A percentile compares a stretch with the other conserved stretches of the same genome.
Evolutionary conservation across 2,329 filamentous ascomycete species (phyloP).

Genomic region (Endoconidiophora polonica): DNA sequence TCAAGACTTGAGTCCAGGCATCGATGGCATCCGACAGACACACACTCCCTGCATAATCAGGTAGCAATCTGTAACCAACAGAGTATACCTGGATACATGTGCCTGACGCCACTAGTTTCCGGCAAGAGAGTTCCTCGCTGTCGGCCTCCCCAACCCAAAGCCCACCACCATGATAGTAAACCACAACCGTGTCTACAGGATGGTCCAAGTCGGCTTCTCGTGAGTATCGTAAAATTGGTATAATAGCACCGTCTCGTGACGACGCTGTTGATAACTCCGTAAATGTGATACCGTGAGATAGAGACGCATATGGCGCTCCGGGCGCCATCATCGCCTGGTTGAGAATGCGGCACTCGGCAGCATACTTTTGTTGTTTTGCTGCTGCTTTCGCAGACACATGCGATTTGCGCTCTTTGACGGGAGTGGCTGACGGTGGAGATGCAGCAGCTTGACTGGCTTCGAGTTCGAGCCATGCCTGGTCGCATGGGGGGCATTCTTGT

Average conservation of each 20-base stretch:
- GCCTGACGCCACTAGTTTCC: constrained; percentile 20
- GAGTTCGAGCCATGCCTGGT: constrained; percentile 25
- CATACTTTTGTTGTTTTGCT: constrained; percentile 24
- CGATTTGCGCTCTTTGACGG: constrained; percentile 17
- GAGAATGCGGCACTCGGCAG: constrained; percentile 23
- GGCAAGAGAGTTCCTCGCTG: constrained; percentile 31
- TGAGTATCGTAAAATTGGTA: constrained; percentile 24
- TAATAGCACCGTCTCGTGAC: constrained; percentile 19
- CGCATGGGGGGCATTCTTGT: constrained; percentile 21
- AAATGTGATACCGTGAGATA: constrained; percentile 21
- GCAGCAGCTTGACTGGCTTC: constrained; percentile 19
- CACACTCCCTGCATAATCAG: constrained; percentile 22
- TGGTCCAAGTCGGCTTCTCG: constrained; percentile 12
- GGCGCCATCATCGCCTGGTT: constrained; percentile 22
- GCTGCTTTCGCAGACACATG: constrained; percentile 13
- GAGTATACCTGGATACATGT: constrained; percentile 24
- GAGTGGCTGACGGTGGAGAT: constrained; percentile 16
- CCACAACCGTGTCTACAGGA: constrained; percentile 18
- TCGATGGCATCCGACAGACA: constrained; percentile 27
- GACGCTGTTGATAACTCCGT: constrained; percentile 20
- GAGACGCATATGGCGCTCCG: constrained; percentile 22
- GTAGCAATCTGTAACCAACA: constrained; percentile 30
- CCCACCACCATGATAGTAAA: constrained; percentile 34
- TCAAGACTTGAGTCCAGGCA: constrained; percentile 18
- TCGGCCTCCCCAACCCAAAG: constrained; percentile 31